phyloP scores from a whole-genome alignment of 2,329 filamentous ascomycete species.

The Beauveria australis region DNA sequence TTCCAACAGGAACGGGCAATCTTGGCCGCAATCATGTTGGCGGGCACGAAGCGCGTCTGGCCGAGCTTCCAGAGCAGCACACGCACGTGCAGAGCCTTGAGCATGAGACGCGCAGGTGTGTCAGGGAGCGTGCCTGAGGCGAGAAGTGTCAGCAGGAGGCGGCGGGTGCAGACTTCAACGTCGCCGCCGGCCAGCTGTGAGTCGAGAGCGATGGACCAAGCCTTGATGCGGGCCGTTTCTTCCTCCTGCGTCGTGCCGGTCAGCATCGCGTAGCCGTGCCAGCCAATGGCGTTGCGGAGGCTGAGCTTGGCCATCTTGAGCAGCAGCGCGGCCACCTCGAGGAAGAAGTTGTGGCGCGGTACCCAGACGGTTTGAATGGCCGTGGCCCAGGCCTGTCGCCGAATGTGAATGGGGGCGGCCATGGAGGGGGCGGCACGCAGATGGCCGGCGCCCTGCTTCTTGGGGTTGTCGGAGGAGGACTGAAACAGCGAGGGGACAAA shows the following conservation, averaged over 20 bases:
- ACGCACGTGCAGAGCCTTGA: slow-evolving; percentile 87
- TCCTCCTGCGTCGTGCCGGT: slow-evolving; percentile 78
- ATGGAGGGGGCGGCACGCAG: slow-evolving; percentile 57
- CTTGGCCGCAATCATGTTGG: slow-evolving; percentile 63
- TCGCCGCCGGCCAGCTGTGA: slow-evolving; percentile 89
- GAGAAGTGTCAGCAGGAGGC: slow-evolving; percentile 76
- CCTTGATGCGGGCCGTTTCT: slow-evolving; percentile 78
- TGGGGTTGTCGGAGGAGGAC: slow-evolving; percentile 38
- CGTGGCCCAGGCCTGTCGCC: slow-evolving; percentile 85
- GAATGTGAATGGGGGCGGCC: slow-evolving; percentile 75
- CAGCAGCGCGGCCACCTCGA: slow-evolving; percentile 73
- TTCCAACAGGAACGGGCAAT: slow-evolving; percentile 75
- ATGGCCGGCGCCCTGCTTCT: slow-evolving; percentile 36
- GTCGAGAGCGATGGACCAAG: slow-evolving; percentile 88
- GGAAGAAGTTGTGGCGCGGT: slow-evolving; percentile 75
- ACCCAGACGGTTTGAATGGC: slow-evolving; percentile 90
- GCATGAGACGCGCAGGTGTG: slow-evolving; percentile 76
- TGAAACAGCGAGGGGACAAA: slow-evolving; percentile 47
- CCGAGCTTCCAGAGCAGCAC: slow-evolving; percentile 75
- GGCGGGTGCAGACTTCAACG: slow-evolving; percentile 78
- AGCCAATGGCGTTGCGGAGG: slow-evolving; percentile 67
- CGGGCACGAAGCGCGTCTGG: slow-evolving; percentile 54
- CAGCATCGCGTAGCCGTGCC: slow-evolving; percentile 66
- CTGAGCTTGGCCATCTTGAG: slow-evolving; percentile 78
- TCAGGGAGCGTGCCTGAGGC: slow-evolving; percentile 81